phyloP scores from a whole-genome alignment of 805 yeast genomes.

The Yarrowia divulgata region DNA sequence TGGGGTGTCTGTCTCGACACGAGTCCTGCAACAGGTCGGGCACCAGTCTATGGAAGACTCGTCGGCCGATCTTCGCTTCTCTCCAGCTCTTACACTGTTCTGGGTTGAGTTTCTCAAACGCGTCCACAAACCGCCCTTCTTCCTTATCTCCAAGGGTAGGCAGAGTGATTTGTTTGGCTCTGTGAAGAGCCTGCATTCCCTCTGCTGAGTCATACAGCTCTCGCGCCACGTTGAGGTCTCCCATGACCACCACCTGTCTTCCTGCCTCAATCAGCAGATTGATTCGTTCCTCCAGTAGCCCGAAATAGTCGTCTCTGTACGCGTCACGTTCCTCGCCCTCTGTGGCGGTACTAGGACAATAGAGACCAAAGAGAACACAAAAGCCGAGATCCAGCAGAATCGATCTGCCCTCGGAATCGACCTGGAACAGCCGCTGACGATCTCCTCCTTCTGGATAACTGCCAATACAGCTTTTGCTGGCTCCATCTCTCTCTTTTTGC shows the following conservation, averaged over 20 bases:
- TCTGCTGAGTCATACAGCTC: constrained; percentile 88
- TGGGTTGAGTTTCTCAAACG: constrained; percentile 53
- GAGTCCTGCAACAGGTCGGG: constrained; percentile 43
- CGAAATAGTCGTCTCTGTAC: constrained; percentile 65
- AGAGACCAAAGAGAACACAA: constrained; percentile 60
- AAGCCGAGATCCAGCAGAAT: constrained; percentile 70
- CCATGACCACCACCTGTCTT: constrained; percentile 79
- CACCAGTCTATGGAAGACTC: constrained; percentile 54
- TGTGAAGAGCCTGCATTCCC: constrained; percentile 57
- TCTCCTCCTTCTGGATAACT: constrained; percentile 64
- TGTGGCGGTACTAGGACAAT: constrained; percentile 83
- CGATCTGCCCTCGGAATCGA: constrained; percentile 89
- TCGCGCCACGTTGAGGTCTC: constrained; percentile 84
- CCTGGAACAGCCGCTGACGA: constrained; percentile 41
- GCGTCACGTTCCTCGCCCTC: constrained; percentile 66
- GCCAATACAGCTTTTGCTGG: constrained; percentile 61
- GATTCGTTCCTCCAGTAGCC: constrained; percentile 66
- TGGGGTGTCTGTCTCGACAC: constrained; percentile 57
- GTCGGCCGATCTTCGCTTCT: constrained; percentile 54
- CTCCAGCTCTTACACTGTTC: constrained; percentile 51
- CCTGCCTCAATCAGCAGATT: constrained; percentile 60
- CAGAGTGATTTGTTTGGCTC: constrained; percentile 43
- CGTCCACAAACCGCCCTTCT: constrained; percentile 40
- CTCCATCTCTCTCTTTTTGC: constrained; percentile 14
- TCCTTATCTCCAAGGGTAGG: neutral